phyloP scores from a whole-genome alignment of 2,329 filamentous ascomycete genomes.

The Cladophialophora immunda region DNA sequence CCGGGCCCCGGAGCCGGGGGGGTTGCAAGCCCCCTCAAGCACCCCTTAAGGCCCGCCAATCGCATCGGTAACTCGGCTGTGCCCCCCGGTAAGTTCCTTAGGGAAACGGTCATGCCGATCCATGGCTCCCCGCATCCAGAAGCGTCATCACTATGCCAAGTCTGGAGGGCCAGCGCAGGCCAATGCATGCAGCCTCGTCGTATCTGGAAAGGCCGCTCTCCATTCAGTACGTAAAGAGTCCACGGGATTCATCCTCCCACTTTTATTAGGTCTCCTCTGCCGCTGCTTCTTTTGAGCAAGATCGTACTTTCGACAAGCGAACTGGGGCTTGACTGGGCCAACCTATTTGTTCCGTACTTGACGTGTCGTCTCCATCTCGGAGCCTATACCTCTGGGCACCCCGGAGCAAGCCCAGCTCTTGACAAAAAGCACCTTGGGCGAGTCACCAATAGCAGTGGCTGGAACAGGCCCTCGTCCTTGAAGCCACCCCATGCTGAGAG shows the following conservation, averaged over 20 bases:
- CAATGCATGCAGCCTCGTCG: slow-evolving; percentile 21
- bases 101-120: slow-evolving; percentile 20
- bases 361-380: neutral
- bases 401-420: neutral
- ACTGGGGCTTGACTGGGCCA: neutral
- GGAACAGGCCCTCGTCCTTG: neutral
- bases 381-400: neutral
- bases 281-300: neutral
- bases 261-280: slow-evolving; percentile 2
- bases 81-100: slow-evolving; percentile 3
- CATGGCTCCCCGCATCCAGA: slow-evolving; percentile 17
- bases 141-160: slow-evolving; percentile 16
- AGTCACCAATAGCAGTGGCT: neutral
- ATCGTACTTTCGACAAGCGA: slow-evolving; percentile 1
- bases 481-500: neutral
- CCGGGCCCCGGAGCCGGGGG: neutral
- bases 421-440: neutral
- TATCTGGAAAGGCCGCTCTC: slow-evolving; percentile 6
- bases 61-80: slow-evolving; percentile 9
- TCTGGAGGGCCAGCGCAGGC: neutral
- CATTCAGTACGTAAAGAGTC: slow-evolving; percentile 16
- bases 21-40: neutral
- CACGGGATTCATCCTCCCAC: slow-evolving; percentile 9
- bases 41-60: neutral
- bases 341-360: neutral